Conservation (phyloP, 192 early-diverging fungal species). For the Coemansia sp. region DNA sequence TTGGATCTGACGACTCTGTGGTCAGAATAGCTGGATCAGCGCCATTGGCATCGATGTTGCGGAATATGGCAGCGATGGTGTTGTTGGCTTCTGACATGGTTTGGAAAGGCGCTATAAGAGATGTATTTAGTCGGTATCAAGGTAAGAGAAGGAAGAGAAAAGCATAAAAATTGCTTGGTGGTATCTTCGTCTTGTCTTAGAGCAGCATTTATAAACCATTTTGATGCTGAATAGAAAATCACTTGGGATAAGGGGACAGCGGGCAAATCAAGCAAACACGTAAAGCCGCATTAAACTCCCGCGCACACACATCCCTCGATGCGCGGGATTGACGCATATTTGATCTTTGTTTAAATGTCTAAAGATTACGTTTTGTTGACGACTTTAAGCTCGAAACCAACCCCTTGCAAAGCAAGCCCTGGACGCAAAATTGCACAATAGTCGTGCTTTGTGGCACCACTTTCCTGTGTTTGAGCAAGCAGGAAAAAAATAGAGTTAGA, state of each 20-base stretch:
- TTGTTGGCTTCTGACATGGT: conserved; percentile 13
- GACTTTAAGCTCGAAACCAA: background rate
- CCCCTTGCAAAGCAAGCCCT: background rate
- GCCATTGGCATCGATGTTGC: conserved; percentile 16
- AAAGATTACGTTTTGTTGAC: too few species aligned
- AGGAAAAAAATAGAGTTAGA: background rate
- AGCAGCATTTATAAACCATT: too few species aligned
- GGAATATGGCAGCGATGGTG: conserved; percentile 49
- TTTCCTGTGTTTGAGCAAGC: background rate
- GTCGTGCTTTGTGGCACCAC: conserved; percentile 1
- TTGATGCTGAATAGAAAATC: background rate
- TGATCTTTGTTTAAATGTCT: background rate
- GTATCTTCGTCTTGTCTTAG: too few species aligned
- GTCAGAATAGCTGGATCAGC: conserved; percentile 39
- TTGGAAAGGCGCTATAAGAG: background rate
- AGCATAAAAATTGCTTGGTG: background rate
- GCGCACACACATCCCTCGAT: background rate
- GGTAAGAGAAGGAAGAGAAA: background rate
- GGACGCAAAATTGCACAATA: background rate
- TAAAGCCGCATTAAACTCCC: background rate
- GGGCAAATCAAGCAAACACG: background rate
- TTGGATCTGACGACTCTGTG: conserved; percentile 44
- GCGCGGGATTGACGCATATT: background rate
- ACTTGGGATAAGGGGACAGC: background rate
- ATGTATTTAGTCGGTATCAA: background rate